phyloP scores from a whole-genome alignment of 1,284 basidiomycete species.

The Boletus hoseneyae region DNA sequence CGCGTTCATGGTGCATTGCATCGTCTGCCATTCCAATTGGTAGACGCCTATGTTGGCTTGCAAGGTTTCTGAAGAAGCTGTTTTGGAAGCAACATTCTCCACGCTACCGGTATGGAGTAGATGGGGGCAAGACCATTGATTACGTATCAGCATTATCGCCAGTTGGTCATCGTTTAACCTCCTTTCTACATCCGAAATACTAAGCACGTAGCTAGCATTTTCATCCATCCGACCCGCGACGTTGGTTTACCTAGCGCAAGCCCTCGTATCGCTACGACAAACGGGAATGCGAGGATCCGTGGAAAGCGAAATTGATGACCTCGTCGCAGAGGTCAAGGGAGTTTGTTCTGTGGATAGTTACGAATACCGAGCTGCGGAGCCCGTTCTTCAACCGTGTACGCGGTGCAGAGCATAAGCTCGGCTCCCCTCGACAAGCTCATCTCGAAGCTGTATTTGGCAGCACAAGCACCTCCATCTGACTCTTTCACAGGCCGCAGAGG shows the following conservation, averaged over 20 bases:
- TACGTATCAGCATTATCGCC: not conserved
- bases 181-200: not conserved
- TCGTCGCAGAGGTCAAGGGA: not conserved
- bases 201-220: not conserved
- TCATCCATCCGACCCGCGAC: not conserved
- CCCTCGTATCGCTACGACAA: not conserved
- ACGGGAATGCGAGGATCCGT: not conserved
- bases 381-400: not conserved
- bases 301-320: not conserved
- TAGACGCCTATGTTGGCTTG: not conserved
- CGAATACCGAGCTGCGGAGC: not conserved
- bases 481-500: not conserved
- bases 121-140: not conserved
- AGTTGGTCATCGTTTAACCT: not conserved
- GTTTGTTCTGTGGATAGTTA: not conserved
- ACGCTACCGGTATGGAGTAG: not conserved
- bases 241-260: constrained; percentile 2
- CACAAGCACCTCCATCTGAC: not conserved
- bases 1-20: not conserved
- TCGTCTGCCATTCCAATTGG: not conserved
- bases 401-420: not conserved
- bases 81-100: not conserved
- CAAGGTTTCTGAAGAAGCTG: not conserved
- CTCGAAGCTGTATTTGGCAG: not conserved
- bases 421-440: not conserved